These are phyloP conservation scores for Glarea lozoyensis DNA, from an alignment of 495 filamentous ascomycete genomes.

Conservation along the genomic window DNA sequence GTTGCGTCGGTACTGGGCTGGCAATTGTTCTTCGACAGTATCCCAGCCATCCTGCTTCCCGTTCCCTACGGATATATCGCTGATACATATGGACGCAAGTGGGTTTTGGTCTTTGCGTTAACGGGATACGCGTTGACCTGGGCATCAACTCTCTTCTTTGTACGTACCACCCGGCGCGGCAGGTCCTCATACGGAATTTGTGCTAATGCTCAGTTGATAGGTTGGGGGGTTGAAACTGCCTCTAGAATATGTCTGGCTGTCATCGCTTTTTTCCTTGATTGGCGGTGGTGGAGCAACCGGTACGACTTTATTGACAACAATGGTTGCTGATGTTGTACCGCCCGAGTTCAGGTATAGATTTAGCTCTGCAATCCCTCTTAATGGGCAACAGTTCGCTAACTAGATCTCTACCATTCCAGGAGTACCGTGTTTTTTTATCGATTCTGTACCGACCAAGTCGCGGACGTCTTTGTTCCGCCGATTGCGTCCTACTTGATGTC, in stretches of 20 bases:
- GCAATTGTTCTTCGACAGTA: not conserved
- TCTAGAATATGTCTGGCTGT: constrained; percentile 42
- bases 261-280: constrained; percentile 39
- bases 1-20: constrained; percentile 18
- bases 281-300: constrained; percentile 44
- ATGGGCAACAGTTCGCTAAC: not conserved
- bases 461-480: constrained; percentile 42
- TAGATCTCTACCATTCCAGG: constrained; percentile 13
- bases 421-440: constrained; percentile 22
- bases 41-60: constrained; percentile 24
- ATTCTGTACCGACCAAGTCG: constrained; percentile 42
- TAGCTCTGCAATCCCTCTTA: constrained; percentile 27
- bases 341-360: constrained; percentile 41
- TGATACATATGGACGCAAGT: constrained; percentile 35
- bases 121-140: constrained; percentile 27
- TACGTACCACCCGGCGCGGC: no score
- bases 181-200: constrained; percentile 26
- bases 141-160: constrained; percentile 14
- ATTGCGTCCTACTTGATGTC: no score
- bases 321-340: constrained; percentile 50
- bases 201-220: constrained; percentile 23
- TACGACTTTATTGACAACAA: constrained; percentile 44
- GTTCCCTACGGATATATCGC: constrained; percentile 24
- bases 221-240: constrained; percentile 29
- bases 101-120: constrained; percentile 28